Conservation (phyloP, 2,329 filamentous ascomycete genomes). For the Purpureocillium takamizusanense region DNA sequence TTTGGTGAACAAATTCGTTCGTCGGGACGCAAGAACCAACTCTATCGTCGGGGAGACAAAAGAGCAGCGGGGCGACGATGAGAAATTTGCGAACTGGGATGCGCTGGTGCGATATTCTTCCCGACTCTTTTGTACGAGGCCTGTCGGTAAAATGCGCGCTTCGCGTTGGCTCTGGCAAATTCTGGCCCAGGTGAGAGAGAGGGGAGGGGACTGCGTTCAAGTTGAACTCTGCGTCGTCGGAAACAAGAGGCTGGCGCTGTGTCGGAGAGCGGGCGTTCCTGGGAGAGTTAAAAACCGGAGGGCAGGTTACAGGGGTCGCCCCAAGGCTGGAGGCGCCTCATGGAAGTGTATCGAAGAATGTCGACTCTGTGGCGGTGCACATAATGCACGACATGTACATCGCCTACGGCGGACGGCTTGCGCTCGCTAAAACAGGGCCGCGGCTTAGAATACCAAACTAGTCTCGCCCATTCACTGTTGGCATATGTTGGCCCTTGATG, state of each 20-base stretch:
- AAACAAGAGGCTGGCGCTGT: neutral
- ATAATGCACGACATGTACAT: conserved; percentile 6
- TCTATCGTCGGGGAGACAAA: neutral
- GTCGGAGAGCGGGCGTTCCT: conserved; percentile 8
- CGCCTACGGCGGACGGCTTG: too few relatives aligned
- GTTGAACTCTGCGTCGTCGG: conserved; percentile 1
- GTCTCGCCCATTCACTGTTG: too few relatives aligned
- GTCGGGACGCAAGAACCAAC: too few relatives aligned
- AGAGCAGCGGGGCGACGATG: conserved; percentile 1
- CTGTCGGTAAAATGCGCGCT: too few relatives aligned
- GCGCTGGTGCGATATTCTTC: too few relatives aligned
- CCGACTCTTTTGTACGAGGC: too few relatives aligned
- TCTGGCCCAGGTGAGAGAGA: neutral
- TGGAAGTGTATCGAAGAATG: conserved; percentile 32
- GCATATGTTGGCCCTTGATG: too few relatives aligned
- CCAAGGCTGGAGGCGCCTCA: conserved; percentile 26
- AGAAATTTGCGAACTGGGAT: conserved; percentile 3
- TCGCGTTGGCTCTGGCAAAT: neutral
- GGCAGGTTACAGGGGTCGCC: conserved; percentile 19
- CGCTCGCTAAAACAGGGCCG: too few relatives aligned
- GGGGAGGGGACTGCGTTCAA: neutral
- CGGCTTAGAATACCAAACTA: too few relatives aligned
- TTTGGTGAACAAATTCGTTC: too few relatives aligned
- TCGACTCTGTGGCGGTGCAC: conserved; percentile 30
- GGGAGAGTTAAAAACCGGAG: conserved; percentile 18